Percentiles rank a stretch among this genome's conserved stretches.
These are phyloP conservation scores for Colletotrichum liriopes DNA, from an alignment of 2,329 filamentous ascomycete species.

Conservation along the genomic window DNA sequence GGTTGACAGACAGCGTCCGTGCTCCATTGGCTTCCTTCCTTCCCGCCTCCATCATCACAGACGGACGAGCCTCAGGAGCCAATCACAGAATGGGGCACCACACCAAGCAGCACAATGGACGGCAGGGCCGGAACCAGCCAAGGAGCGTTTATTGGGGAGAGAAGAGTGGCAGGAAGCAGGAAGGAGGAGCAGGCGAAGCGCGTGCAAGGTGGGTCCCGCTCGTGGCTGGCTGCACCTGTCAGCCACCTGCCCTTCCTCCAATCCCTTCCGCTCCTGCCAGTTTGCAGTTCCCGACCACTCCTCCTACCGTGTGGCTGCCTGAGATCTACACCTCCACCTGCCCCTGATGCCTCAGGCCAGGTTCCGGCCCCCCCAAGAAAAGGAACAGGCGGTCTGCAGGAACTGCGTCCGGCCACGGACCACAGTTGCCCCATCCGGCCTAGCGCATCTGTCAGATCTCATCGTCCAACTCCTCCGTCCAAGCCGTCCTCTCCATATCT, in stretches of 20 bases:
- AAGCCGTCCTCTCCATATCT: conserved; percentile 15
- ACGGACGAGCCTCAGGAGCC: not conserved
- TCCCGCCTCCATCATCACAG: not conserved
- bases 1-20: conserved; percentile 5
- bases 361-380: not conserved
- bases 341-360: conserved; percentile 11
- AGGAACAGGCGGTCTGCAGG: conserved; percentile 39
- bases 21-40: not conserved
- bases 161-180: conserved; percentile 3
- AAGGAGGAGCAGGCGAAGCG: not conserved
- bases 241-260: not conserved
- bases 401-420: conserved; percentile 27
- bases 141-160: not conserved
- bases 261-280: not conserved
- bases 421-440: conserved; percentile 12
- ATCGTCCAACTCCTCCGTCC: conserved; percentile 30
- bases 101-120: not conserved
- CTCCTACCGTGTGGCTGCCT: not conserved
- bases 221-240: not conserved
- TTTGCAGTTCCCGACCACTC: not conserved
- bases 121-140: conserved; percentile 6
- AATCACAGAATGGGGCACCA: not conserved
- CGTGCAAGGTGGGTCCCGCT: not conserved
- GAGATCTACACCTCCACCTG: not conserved
- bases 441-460: conserved; percentile 42